Conservation (phyloP, 2,329 filamentous ascomycete species). For the Aureobasidium mangrovei region DNA sequence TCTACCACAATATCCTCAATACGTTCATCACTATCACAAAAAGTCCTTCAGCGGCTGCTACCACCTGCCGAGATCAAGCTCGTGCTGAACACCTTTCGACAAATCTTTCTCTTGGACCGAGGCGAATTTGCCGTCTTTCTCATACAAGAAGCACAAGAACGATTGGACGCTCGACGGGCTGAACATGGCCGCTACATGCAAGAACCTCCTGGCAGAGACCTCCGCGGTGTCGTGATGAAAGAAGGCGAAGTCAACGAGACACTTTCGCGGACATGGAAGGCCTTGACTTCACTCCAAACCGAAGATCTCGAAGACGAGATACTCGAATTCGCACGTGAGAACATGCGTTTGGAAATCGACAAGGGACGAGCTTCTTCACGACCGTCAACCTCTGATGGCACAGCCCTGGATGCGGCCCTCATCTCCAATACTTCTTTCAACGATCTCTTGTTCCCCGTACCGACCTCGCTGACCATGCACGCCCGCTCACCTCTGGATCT, state of each 20-base stretch:
- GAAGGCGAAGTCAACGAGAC: constrained; percentile 77
- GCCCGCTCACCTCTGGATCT: constrained; percentile 76
- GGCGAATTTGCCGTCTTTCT: constrained; percentile 88
- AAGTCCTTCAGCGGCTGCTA: constrained; percentile 71
- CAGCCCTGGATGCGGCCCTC: neutral
- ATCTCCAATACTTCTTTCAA: constrained; percentile 45
- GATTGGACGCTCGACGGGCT: constrained; percentile 63
- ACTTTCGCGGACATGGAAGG: constrained; percentile 68
- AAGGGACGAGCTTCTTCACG: constrained; percentile 31
- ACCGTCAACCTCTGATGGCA: constrained; percentile 29
- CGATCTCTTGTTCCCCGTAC: constrained; percentile 72
- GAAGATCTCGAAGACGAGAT: constrained; percentile 67
- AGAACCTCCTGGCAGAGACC: constrained; percentile 41
- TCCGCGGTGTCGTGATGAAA: constrained; percentile 63
- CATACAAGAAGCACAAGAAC: constrained; percentile 75
- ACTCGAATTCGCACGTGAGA: constrained; percentile 70
- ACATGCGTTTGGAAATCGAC: constrained; percentile 60
- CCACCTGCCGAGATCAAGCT: constrained; percentile 70
- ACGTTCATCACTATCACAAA: constrained; percentile 71
- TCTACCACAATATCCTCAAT: constrained; percentile 66
- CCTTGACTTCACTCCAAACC: constrained; percentile 65
- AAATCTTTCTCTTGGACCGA: constrained; percentile 78
- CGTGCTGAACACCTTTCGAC: constrained; percentile 65
- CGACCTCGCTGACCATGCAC: constrained; percentile 61
- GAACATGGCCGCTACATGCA: constrained; percentile 45